A percentile compares a stretch with the other conserved stretches of the same genome.
These are phyloP conservation scores for Colletotrichum salicis DNA, from an alignment of 2,329 filamentous ascomycete genomes.

Conservation along the genomic window DNA sequence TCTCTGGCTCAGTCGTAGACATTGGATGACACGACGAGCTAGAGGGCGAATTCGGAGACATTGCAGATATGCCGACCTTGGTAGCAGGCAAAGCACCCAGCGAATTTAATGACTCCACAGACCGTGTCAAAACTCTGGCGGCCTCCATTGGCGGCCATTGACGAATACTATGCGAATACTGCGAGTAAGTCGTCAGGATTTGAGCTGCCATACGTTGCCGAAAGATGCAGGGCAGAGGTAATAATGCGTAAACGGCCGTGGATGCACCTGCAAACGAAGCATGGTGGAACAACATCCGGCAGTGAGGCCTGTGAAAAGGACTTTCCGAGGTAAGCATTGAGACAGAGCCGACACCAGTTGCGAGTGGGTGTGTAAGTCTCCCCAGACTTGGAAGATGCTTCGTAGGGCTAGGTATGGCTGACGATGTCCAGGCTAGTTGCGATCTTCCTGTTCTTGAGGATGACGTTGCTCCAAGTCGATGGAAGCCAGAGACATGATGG, in stretches of 20 bases:
- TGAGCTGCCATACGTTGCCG: conserved; percentile 2
- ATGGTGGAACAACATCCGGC: conserved; percentile 1
- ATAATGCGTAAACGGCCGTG: not conserved
- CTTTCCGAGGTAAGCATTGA: conserved; percentile 22
- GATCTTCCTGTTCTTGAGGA: not conserved
- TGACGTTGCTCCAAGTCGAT: conserved; percentile 27
- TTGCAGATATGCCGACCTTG: conserved; percentile 16
- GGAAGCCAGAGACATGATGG: conserved; percentile 10
- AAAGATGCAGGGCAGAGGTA: conserved; percentile 9
- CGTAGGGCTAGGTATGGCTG: conserved; percentile 9
- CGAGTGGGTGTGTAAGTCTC: conserved; percentile 22
- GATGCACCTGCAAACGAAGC: not conserved
- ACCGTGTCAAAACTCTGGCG: conserved; percentile 9
- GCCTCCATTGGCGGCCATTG: conserved; percentile 22
- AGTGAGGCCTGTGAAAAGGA: conserved; percentile 17
- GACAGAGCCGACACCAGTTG: conserved; percentile 18
- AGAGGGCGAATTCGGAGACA: conserved; percentile 31
- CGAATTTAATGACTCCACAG: conserved; percentile 16
- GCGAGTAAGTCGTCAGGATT: conserved; percentile 20
- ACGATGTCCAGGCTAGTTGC: conserved; percentile 8
- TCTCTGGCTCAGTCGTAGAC: not conserved
- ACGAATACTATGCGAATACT: conserved; percentile 5
- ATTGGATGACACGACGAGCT: conserved; percentile 12
- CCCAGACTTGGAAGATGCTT: conserved; percentile 1
- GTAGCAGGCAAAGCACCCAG: conserved; percentile 7